These are phyloP conservation scores for Penicillium lividum DNA, from an alignment of 495 filamentous ascomycete species.

Conservation along the genomic window DNA sequence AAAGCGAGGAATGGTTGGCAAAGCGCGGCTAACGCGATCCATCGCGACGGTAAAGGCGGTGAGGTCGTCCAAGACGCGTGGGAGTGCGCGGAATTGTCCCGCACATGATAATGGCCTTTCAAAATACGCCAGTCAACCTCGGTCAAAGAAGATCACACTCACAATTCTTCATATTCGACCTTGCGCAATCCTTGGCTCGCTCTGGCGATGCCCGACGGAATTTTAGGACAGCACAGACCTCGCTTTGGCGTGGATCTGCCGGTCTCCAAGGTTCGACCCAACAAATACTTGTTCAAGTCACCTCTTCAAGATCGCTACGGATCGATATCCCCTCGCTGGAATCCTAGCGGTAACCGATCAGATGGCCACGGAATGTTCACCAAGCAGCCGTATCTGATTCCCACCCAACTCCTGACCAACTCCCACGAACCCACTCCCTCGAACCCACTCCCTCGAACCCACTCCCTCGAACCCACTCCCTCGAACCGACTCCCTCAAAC, in stretches of 20 bases:
- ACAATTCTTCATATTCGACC: not conserved
- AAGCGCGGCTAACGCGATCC: not conserved
- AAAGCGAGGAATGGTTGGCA: constrained; percentile 1
- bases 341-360: not conserved
- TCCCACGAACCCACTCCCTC: no score
- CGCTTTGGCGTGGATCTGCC: not conserved
- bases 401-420: not conserved
- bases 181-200: not conserved
- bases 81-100: not conserved
- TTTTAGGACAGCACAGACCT: not conserved
- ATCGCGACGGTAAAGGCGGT: not conserved
- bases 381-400: not conserved
- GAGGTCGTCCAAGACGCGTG: not conserved
- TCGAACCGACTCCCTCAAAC: not conserved
- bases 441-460: not conserved
- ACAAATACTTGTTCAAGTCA: not conserved
- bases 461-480: not conserved
- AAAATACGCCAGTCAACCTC: not conserved
- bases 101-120: not conserved
- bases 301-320: constrained; percentile 1
- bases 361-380: not conserved
- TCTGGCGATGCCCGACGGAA: not conserved
- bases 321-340: not conserved
- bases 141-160: not conserved
- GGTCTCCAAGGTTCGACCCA: not conserved